Evolutionary conservation across 257 asterid species (phyloP).

Genomic region (Verbascum thapsus): DNA sequence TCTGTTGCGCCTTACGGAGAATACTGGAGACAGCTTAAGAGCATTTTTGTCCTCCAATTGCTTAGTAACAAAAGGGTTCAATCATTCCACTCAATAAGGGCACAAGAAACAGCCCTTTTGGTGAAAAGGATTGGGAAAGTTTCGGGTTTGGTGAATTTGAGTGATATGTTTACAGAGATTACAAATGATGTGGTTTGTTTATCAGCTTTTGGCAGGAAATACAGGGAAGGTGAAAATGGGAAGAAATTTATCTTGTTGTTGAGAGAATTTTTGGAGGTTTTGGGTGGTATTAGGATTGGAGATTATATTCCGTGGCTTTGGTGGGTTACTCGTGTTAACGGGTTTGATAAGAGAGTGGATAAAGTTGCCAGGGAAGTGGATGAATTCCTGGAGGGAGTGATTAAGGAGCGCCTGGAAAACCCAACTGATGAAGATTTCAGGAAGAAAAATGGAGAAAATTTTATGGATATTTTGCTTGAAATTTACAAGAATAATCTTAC

Average conservation of each 20-base stretch:
- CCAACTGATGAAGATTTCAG: too few species aligned
- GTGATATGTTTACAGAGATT: constrained; percentile 23
- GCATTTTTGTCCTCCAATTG: constrained; percentile 45
- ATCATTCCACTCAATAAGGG: constrained; percentile 32
- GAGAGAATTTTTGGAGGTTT: constrained; percentile 26
- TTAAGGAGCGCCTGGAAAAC: constrained; percentile 26
- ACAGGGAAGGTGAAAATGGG: constrained; percentile 28
- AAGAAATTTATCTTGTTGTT: constrained; percentile 20
- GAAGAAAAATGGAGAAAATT: constrained; percentile 18
- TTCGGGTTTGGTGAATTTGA: constrained; percentile 28
- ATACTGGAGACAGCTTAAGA: constrained; percentile 48
- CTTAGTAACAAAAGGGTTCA: constrained; percentile 45
- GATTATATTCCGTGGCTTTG: constrained; percentile 29
- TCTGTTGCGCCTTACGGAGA: constrained; percentile 47
- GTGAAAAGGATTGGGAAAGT: constrained; percentile 28
- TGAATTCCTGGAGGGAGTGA: constrained; percentile 36
- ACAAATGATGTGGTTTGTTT: constrained; percentile 39
- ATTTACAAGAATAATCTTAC: constrained; percentile 24
- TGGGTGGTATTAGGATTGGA: constrained; percentile 36
- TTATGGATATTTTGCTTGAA: constrained; percentile 46
- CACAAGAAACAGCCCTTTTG: constrained; percentile 41
- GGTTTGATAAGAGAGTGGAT: constrained; percentile 37
- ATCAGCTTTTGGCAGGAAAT: constrained; percentile 43
- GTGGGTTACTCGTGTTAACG: constrained; percentile 42
- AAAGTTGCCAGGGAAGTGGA: constrained; percentile 29